phyloP scores from a whole-genome alignment of 2,329 filamentous ascomycete genomes.

The Xylaria sp. region DNA sequence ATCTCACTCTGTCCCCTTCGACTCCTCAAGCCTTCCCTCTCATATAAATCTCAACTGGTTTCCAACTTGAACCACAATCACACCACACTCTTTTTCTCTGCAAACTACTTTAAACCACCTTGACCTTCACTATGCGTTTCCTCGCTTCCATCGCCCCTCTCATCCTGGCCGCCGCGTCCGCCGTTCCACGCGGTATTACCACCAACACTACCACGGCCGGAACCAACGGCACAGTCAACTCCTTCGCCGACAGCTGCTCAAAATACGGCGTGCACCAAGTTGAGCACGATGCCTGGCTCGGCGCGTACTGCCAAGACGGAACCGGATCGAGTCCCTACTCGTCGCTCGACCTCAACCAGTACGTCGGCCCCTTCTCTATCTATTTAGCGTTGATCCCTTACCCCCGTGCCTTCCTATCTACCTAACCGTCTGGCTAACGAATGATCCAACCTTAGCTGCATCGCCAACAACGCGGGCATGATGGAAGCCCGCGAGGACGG shows the following conservation, averaged over 20 bases:
- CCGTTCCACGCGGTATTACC: not conserved
- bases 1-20: not conserved
- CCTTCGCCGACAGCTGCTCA: conserved; percentile 22
- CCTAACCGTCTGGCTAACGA: not conserved
- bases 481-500: conserved; percentile 26
- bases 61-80: not conserved
- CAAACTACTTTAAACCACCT: not conserved
- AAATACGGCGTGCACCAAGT: conserved; percentile 8
- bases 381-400: not conserved
- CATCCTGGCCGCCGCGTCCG: not conserved
- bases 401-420: not conserved
- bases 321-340: conserved; percentile 13
- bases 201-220: not conserved
- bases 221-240: conserved; percentile 17
- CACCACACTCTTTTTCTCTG: not conserved
- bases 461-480: conserved; percentile 31
- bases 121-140: conserved; percentile 22
- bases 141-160: conserved; percentile 9
- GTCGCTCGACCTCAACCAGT: conserved; percentile 30
- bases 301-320: conserved; percentile 7
- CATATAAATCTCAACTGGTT: not conserved
- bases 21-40: not conserved
- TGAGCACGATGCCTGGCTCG: conserved; percentile 11
- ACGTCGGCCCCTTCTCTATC: not conserved
- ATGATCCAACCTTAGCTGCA: conserved; percentile 20